Base-by-base conservation (phyloP, 371 early-diverging fungal genomes). In the Parasitella parasitica region DNA sequence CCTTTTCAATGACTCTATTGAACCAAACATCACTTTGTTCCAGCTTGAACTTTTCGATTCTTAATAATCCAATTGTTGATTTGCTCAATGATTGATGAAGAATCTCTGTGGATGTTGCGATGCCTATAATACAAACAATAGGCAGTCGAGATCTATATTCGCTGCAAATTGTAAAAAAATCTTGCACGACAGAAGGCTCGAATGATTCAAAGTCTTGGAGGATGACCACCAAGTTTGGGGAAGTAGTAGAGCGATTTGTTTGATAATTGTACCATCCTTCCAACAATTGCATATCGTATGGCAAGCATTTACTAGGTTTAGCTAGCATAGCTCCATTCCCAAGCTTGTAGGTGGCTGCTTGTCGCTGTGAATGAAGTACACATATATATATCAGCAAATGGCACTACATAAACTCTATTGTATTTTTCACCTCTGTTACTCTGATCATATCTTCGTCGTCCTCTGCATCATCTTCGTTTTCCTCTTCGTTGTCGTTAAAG, bases 161-260 rank as follows among this genome's bases (percentile, higher is more conserved):
- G 70, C 92, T 89, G 80, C 84, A 86, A 43, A 95, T 91, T 18
- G 79, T 79, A 55, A 94, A 78, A 53, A 94, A 82, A 62, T 92
- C 89, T 51, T 90, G 85, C 1, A 94, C 80, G 0, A 94, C 81
- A 13, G 64, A 61, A 1, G 89, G 81, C 26, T 86, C 84, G 54
- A 94, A 94, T n/a, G 89, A 81, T 64, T 96, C 96, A 66, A 95
- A 88, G 65, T 96, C 95, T 63, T 94, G 91, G 22, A 96, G 61
- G 16, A 94, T 84, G 15, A 94, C 73, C 1, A 94, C 91, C 1
- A 93, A 61, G 7, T 81, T 86, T 0, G 82, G 72, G 4, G 43
- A 51, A 46, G 48, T 34, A 24, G 48, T 48, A 36, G 57, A 39
- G 20, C 35, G 49, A 8, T 41, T 22, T 13, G 48, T 57, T 8